Base-by-base conservation (phyloP, 2,329 filamentous ascomycete species). In the Neonectria punicea region DNA sequence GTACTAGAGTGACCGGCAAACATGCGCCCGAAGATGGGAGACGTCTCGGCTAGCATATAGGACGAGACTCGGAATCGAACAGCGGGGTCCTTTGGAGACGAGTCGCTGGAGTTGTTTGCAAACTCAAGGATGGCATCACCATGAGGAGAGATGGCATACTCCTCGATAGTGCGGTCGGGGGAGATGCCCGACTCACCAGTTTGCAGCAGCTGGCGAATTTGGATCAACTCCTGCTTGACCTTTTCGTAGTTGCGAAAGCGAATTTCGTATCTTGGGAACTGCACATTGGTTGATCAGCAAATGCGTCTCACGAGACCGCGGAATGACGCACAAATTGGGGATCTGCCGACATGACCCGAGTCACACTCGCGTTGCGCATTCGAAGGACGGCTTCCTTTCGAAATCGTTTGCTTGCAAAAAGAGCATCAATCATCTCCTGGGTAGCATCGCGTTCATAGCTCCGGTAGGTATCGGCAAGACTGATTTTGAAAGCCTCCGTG, bases 111-210 rank as follows among this genome's bases (percentile, higher is more conserved):
- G 0, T 75, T 70, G 65, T 86, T 85, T 58, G 81, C 78, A 65
- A 87, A 87, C 64, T 87, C 85, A 34, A 87, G 78, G 28, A 87
- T 79, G 3, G 80, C 80, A 64, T 87, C 84, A 7, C 86, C 85
- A 2, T 77, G 77, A 1, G 78, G 77, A 0, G 81, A 78, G 56
- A 87, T 83, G 39, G 76, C 71, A 46, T 78, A 79, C 58, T 86
- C 84, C 16, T 78, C 75, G 9, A 84, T 76, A 0, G 72, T 73
- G 53, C 80, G 76, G 16, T 78, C 79, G 2, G 79, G 78, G 0
- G 80, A 77, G 30, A 82, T 81, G 9, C 79, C 81, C 0, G 81
- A 81, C 65, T 83, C 80, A 1, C 75, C 78, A 1, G 77, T 71
- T 16, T 81, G 78, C 2, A 85, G 73, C 0, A 85, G 73, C n/a